phyloP scores from a whole-genome alignment of 2,329 filamentous ascomycete genomes.

The Scedosporium apiospermum region DNA sequence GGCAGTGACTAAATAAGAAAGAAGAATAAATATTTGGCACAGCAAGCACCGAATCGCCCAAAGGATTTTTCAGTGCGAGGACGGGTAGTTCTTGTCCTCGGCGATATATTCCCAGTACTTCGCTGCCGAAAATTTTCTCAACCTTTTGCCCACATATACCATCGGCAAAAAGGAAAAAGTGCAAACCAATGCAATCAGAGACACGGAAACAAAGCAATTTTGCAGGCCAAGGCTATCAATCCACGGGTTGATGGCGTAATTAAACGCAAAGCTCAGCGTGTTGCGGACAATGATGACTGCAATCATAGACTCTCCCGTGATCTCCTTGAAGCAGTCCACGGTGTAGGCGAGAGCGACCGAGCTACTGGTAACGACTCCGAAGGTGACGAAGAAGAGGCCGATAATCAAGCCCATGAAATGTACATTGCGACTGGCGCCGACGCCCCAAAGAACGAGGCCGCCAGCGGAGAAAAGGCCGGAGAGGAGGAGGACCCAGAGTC shows the following conservation, averaged over 20 bases:
- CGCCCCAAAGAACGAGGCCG: slow-evolving; percentile 37
- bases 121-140: slow-evolving; percentile 10
- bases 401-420: slow-evolving; percentile 24
- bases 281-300: slow-evolving; percentile 22
- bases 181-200: slow-evolving; percentile 18
- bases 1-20: no score
- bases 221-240: slow-evolving; percentile 19
- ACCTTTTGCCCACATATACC: slow-evolving; percentile 18
- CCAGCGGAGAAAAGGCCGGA: slow-evolving; percentile 27
- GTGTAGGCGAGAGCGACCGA: slow-evolving; percentile 21
- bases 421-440: slow-evolving; percentile 25
- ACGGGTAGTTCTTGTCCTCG: neutral
- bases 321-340: slow-evolving; percentile 24
- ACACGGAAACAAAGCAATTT: slow-evolving; percentile 22
- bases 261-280: slow-evolving; percentile 14
- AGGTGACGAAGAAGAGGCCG: slow-evolving; percentile 20
- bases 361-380: slow-evolving; percentile 21
- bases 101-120: slow-evolving; percentile 1
- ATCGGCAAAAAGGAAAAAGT: slow-evolving; percentile 18
- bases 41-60: no score
- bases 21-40: no score
- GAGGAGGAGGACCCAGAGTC: slow-evolving; percentile 21
- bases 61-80: neutral
- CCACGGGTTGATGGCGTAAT: slow-evolving; percentile 23
- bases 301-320: slow-evolving; percentile 20